Percentiles rank a stretch among this genome's conserved stretches.
phyloP scores from a whole-genome alignment of 495 filamentous ascomycete genomes.

The Chaetomium fimeti region DNA sequence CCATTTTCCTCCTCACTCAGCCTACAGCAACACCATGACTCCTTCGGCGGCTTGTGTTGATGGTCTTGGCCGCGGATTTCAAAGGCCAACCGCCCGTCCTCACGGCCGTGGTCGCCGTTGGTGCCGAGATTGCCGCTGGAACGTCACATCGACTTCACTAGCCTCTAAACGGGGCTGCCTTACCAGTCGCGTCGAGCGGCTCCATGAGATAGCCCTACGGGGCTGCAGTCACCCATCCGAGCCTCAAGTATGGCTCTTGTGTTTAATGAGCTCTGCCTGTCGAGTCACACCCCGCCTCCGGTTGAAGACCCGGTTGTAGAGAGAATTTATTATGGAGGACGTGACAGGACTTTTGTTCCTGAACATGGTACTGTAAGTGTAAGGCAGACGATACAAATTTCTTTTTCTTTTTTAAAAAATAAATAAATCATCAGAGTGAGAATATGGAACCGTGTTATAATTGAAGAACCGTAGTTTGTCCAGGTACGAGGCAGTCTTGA shows the following conservation, averaged over 20 bases:
- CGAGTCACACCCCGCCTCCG: neutral
- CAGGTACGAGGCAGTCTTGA: too few relatives aligned
- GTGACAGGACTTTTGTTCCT: too few relatives aligned
- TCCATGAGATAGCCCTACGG: neutral
- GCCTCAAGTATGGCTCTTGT: neutral
- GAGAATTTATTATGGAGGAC: too few relatives aligned
- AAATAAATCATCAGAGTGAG: too few relatives aligned
- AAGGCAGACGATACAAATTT: too few relatives aligned
- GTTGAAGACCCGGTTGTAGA: neutral
- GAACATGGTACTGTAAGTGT: too few relatives aligned
- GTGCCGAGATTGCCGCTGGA: slow-evolving; percentile 1
- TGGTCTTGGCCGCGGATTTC: neutral
- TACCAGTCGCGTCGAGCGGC: neutral
- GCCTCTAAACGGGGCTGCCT: neutral
- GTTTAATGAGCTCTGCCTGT: neutral
- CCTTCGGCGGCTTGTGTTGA: neutral
- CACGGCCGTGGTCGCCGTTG: neutral
- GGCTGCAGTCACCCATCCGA: neutral
- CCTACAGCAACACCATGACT: neutral
- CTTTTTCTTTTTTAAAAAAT: too few relatives aligned
- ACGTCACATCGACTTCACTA: neutral
- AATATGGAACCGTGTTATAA: too few relatives aligned
- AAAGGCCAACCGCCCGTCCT: neutral
- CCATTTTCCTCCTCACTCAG: neutral
- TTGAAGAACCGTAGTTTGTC: too few relatives aligned